phyloP scores from a whole-genome alignment of 345 rosid genomes.

The Aethionema arabicum region DNA sequence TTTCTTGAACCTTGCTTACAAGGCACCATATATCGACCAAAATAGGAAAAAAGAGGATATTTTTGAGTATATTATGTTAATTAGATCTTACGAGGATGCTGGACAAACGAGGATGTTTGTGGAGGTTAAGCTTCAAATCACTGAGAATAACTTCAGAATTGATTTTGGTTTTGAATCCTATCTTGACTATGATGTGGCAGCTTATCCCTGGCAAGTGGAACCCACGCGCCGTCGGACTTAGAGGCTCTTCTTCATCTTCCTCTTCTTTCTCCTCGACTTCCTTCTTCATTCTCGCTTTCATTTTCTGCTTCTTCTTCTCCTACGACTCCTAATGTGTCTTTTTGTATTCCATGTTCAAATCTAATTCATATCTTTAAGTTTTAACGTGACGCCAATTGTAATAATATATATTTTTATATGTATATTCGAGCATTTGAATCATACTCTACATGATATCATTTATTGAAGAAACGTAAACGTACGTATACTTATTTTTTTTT shows the following conservation, averaged over 20 bases:
- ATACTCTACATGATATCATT: too few relatives aligned
- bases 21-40: too few relatives aligned
- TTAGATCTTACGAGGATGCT: constrained; percentile 51
- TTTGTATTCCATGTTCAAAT: too few relatives aligned
- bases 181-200: constrained; percentile 35
- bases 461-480: too few relatives aligned
- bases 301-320: neutral
- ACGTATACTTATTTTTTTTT: too few relatives aligned
- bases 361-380: too few relatives aligned
- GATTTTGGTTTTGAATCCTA: constrained; percentile 47
- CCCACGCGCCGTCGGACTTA: constrained; percentile 48
- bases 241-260: constrained; percentile 41
- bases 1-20: too few relatives aligned
- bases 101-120: constrained; percentile 74
- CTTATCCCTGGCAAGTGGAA: constrained; percentile 47
- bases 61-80: too few relatives aligned
- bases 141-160: constrained; percentile 39
- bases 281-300: neutral
- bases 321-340: neutral
- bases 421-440: too few relatives aligned
- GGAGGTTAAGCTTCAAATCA: constrained; percentile 48
- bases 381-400: too few relatives aligned
- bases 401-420: too few relatives aligned
- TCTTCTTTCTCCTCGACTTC: neutral
- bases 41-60: too few relatives aligned